A percentile compares a stretch with the other conserved stretches of the same genome.
These are phyloP conservation scores for Albizia julibrissin DNA, from an alignment of 306 rosid genomes.

Conservation along the genomic window DNA sequence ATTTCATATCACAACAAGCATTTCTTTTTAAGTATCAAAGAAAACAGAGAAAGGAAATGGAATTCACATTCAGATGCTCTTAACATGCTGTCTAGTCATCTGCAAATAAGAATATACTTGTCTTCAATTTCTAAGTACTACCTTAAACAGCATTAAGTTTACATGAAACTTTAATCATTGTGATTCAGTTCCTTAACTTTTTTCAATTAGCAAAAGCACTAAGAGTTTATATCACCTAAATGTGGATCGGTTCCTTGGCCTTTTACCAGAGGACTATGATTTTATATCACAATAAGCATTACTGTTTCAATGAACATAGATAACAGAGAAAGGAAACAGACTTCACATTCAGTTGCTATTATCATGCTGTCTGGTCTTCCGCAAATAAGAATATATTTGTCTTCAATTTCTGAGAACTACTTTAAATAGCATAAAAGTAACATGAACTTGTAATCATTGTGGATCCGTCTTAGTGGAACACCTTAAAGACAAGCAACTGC, in stretches of 20 bases:
- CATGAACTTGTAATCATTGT: neutral
- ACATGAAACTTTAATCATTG: conserved; percentile 8
- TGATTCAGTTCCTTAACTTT: neutral
- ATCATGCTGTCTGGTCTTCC: conserved; percentile 24
- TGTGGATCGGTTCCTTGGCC: neutral
- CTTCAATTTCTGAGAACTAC: conserved; percentile 31
- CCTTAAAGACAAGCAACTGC: conserved; percentile 3
- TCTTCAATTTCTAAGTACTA: conserved; percentile 21
- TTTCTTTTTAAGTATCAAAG: neutral
- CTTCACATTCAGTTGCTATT: neutral
- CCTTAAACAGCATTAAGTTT: conserved; percentile 20
- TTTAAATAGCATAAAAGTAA: conserved; percentile 18
- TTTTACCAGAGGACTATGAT: neutral
- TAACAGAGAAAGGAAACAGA: neutral
- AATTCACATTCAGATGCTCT: neutral
- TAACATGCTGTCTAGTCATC: conserved; percentile 22
- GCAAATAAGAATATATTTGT: neutral
- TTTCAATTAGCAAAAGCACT: neutral
- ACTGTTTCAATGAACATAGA: neutral
- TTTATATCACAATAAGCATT: conserved; percentile 12
- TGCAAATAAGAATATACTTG: neutral
- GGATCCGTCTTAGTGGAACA: conserved; percentile 27
- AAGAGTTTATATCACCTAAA: neutral
- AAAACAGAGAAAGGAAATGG: neutral
- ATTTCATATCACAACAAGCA: conserved; percentile 6